A percentile compares a stretch with the other conserved stretches of the same genome.
Conservation (phyloP, 352 stramenopile genomes). For the Pythium dissimile region DNA sequence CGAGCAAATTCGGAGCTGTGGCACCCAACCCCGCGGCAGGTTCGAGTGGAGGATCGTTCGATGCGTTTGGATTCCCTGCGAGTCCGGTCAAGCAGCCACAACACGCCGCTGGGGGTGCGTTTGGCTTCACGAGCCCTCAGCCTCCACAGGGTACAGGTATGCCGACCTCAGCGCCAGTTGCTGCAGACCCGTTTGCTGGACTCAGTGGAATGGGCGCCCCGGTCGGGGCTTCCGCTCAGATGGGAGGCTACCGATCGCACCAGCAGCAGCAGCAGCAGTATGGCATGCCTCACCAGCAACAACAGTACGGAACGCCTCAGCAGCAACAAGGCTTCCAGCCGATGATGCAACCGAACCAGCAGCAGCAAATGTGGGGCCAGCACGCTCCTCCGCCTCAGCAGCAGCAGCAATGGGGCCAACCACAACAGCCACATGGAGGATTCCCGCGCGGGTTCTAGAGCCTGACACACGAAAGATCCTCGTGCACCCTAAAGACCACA, state of each 20-base stretch:
- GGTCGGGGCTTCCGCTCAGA: not conserved
- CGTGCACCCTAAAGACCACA: not conserved
- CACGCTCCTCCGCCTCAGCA: not conserved
- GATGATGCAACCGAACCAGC: slow-evolving; percentile 16
- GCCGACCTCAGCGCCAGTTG: slow-evolving; percentile 10
- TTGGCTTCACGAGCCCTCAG: slow-evolving; percentile 14
- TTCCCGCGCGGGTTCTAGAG: slow-evolving; percentile 25
- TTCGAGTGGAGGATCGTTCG: slow-evolving; percentile 23
- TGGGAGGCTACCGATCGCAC: slow-evolving; percentile 21
- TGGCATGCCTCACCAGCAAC: not conserved
- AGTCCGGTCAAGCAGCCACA: slow-evolving; percentile 42
- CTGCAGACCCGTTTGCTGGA: slow-evolving; percentile 47
- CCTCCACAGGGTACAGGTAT: slow-evolving; percentile 9
- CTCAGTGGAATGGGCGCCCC: slow-evolving; percentile 23
- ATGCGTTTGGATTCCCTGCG: slow-evolving; percentile 51
- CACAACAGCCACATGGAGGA: slow-evolving; percentile 18
- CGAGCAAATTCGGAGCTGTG: slow-evolving; percentile 10
- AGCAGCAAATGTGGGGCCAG: slow-evolving; percentile 18
- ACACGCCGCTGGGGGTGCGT: not conserved
- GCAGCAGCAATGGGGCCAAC: slow-evolving; percentile 34
- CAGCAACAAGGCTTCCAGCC: slow-evolving; percentile 17
- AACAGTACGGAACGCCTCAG: too few relatives aligned
- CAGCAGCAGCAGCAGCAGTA: slow-evolving; percentile 26
- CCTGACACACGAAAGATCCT: not conserved
- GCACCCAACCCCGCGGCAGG: not conserved